Base-by-base conservation (phyloP, 768 basidiomycete species). In the Trametes meyenii region DNA sequence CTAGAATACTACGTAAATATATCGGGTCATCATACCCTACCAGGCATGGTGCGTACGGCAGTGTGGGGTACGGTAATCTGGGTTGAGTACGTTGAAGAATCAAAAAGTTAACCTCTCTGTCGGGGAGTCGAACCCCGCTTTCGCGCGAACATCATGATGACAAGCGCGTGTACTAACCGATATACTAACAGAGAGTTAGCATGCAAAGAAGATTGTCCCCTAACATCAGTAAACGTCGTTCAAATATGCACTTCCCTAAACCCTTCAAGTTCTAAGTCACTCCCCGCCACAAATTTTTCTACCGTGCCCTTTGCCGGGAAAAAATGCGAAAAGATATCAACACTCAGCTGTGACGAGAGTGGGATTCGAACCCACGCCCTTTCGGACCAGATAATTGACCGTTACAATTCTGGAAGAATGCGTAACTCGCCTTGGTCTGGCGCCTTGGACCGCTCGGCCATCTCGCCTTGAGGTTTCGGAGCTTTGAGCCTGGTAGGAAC, bases 381-480 rank as follows among this genome's bases (percentile, higher is more conserved):
- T 77, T 77, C 75, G 75, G 77, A 79, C 77, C 72, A 74, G 74
- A 75, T 75, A 3, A 3, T 33, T 33, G 29, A 33, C 29, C 29
- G n/a, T 33, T 33, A 33, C 29, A 8, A 33, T 33, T 33, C 29
- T 33, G 29, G 8, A 33, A 3, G 29, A 33, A 33, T 3, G 3
- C 29, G 29, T 33, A 33, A 44, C 13, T 2, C n/a, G 39, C 33
- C 62, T 60, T 63, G 58, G 85, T 88, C 86, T 89, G 85, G 85
- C 88, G 87, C 88, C 88, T 89, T 88, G 86, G 87, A 89, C 87
- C 87, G 85, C 87, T 89, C 88, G 87, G 88, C 87, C 87, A 89
- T 88, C 85, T 87, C 83, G 63, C 71, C 71, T 3, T 33, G 29
- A 33, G 8, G 4, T 33, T 33, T 33, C n/a, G n/a, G n/a, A n/a